Evolutionary conservation across 148 eudicot species (phyloP), one percentile per base, ranked within the genome.

Genomic region (Arbutus unedo): DNA sequence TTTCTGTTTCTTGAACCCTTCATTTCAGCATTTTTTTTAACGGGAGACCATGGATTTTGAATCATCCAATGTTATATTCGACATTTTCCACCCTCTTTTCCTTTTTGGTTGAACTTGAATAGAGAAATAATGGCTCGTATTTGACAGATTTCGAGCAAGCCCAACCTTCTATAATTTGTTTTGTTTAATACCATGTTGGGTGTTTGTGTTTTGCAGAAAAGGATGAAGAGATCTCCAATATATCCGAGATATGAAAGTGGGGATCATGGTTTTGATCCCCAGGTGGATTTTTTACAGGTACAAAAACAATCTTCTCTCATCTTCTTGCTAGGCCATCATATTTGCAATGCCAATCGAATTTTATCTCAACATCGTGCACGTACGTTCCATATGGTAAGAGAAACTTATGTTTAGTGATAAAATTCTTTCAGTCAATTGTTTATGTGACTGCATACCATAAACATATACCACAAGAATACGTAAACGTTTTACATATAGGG

Each of bases 201-300:
- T 19, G 9, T 43, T 64, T 54, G 57, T 54, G 48, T 60, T 56
- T 31, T 78, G 53, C 83, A 86, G 87, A 53, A 14, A 66, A 76
- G 18, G 53, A 79, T 81, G 90, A 86, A 80, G 75, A 84, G 77
- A 49, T 80, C 88, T 83, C 83, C 83, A n/a, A 57, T 66, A 50
- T n/a, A 81, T 76, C 84, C 55, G 45, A 18, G 25, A 56, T 67
- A 74, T 62, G 84, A 84, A 56, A 55, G 57, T 80, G 79, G 53
- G 71, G 83, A 86, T 47, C 77, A 45, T 68, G 54, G 44, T 53
- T 89, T 86, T 74, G 87, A 89, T 85, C 87, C 83, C 59, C 84
- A 82, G 73, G 44, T 82, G 71, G 89, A 89, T 85, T 89, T 86
- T 38, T 79, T 54, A 15, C 81, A 81, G 89, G 91, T 89, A 70